Base-by-base conservation (phyloP, 2,329 filamentous ascomycete species). In the Purpureocillium takamizusanense region DNA sequence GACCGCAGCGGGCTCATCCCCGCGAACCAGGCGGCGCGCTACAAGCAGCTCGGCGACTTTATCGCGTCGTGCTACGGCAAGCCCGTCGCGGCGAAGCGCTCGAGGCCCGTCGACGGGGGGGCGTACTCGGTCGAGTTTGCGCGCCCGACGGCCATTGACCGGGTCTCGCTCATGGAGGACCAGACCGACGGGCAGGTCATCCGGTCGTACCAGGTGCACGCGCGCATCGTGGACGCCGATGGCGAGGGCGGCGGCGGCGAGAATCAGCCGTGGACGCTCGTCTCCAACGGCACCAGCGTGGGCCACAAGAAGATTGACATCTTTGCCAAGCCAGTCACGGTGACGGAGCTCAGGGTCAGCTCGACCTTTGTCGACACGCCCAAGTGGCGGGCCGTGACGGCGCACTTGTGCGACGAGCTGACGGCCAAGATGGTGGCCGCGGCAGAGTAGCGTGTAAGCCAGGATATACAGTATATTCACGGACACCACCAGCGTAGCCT, bases 131-230 rank as follows among this genome's bases (percentile, higher is more conserved):
- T 45, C 16, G 38, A 31, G 3, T 51, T 50, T 18, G 45, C 40
- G 1, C 33, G 45, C 16, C 40, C 45, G 6, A 44, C 43, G 3
- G 36, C 43, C 7, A 42, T 51, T 15, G 48, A 53, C 30, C 46
- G 50, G 8, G 42, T 53, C 9, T 42, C 47, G 4, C 34, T 53
- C n/a, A 53, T 53, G 50, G 50, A 53, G 32, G 50, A 51, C 35
- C 50, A 53, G 35, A 42, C 43, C 2, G 39, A 47, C 28, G 50
- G 50, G 17, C 49, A 53, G 31, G 48, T 53, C 2, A 47, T 53
- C 21, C 45, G 50, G 4, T 42, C 48, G 4, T 53, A 53, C 25
- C 34, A 46, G 15, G 46, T 53, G 13, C 48, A 41, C 15, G 49
- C 44, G 4, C 46, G 38, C 21, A 27, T 38, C 23, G 36, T 38